Conservation (phyloP, 306 rosid genomes). For the Medicago lupulina region DNA sequence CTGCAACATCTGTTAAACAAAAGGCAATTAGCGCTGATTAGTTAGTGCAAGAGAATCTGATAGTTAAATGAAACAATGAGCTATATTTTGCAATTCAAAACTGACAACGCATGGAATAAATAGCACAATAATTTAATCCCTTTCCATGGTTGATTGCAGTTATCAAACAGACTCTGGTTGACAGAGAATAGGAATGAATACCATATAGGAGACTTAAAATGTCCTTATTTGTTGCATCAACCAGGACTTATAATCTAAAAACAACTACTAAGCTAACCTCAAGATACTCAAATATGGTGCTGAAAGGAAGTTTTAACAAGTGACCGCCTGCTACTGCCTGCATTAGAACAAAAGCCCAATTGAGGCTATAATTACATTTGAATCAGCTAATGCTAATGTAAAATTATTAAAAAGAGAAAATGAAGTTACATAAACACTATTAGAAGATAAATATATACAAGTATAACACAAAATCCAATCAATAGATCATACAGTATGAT, state of each 20-base stretch:
- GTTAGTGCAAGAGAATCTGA: conserved; percentile 17
- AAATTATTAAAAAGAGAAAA: conserved; percentile 17
- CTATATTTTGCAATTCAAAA: conserved; percentile 18
- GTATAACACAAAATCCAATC: conserved; percentile 20
- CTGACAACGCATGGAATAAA: conserved; percentile 1
- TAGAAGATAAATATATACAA: conserved; percentile 12
- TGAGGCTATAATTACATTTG: conserved; percentile 24
- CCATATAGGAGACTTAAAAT: conserved; percentile 4
- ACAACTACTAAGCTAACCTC: conserved; percentile 62
- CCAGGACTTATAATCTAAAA: conserved; percentile 19
- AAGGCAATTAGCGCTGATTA: conserved; percentile 22
- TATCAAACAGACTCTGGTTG: not conserved
- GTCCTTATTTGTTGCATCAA: conserved; percentile 21
- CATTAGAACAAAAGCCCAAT: conserved; percentile 45
- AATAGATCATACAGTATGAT: conserved; percentile 70
- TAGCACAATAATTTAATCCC: conserved; percentile 21
- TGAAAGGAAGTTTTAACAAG: conserved; percentile 79
- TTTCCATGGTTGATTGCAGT: conserved; percentile 6
- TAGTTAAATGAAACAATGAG: conserved; percentile 22
- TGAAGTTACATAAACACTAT: conserved; percentile 14
- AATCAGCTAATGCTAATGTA: conserved; percentile 28
- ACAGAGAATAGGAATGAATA: not conserved
- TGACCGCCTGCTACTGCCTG: conserved; percentile 75
- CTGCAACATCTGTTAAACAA: conserved; percentile 69
- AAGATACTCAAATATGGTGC: conserved; percentile 95